phyloP scores from a whole-genome alignment of 2,329 filamentous ascomycete species.

The Juglanconis oblonga region DNA sequence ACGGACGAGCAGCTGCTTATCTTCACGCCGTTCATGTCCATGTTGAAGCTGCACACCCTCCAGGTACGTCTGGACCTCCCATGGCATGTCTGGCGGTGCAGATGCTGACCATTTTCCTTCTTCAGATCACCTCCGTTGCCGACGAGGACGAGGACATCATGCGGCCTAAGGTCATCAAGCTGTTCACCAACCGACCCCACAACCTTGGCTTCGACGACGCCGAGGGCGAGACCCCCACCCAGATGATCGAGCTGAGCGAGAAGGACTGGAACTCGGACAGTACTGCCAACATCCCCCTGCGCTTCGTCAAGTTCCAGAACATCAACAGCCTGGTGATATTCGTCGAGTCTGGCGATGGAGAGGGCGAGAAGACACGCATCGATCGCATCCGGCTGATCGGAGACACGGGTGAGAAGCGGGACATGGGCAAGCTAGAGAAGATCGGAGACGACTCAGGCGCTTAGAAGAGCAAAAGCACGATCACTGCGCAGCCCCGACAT shows the following conservation, averaged over 20 bases:
- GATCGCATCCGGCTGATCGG: conserved; percentile 79
- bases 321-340: conserved; percentile 85
- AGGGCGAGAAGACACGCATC: conserved; percentile 80
- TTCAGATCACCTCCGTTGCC: conserved; percentile 75
- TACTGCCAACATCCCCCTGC: conserved; percentile 69
- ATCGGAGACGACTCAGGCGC: conserved; percentile 72
- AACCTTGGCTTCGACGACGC: conserved; percentile 95
- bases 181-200: conserved; percentile 85
- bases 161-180: conserved; percentile 76
- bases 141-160: conserved; percentile 69
- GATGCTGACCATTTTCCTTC: conserved; percentile 12
- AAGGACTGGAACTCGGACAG: conserved; percentile 80
- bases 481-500: background rate
- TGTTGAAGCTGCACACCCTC: conserved; percentile 82
- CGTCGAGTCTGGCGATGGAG: conserved; percentile 79
- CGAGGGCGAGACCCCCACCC: conserved; percentile 78
- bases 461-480: conserved; percentile 31
- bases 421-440: conserved; percentile 95
- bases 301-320: conserved; percentile 97
- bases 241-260: conserved; percentile 70
- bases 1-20: conserved; percentile 96
- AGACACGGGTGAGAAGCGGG: conserved; percentile 85
- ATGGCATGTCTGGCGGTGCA: background rate
- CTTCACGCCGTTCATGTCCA: conserved; percentile 84
- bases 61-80: conserved; percentile 45